Evolutionary conservation across 164 flowering plant genomes (phyloP).

Genomic region (Aristolochia californica): DNA sequence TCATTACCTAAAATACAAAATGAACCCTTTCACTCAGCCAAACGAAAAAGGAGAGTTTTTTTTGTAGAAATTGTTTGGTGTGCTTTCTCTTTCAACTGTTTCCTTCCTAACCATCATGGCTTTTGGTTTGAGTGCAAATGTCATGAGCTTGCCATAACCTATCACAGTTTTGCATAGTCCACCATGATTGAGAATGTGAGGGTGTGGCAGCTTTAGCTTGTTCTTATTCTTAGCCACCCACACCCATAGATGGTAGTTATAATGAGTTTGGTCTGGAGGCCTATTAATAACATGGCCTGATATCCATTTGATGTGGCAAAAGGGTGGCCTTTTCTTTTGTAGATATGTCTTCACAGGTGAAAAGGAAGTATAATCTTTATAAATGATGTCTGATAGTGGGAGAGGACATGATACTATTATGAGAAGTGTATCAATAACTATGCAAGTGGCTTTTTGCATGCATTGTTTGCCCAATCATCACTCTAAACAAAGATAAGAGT

Average conservation of each 20-base stretch:
- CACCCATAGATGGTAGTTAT: slow-evolving; percentile 5
- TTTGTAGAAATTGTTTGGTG: slow-evolving; percentile 4
- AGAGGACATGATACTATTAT: slow-evolving; percentile 11
- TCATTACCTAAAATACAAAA: slow-evolving; percentile 7
- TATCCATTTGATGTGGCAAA: slow-evolving; percentile 5
- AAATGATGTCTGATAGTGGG: too few relatives aligned
- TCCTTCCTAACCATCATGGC: slow-evolving; percentile 20
- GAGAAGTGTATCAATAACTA: slow-evolving; percentile 17
- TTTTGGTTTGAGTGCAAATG: slow-evolving; percentile 15
- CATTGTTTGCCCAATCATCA: slow-evolving; percentile 7
- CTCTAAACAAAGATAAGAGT: background rate
- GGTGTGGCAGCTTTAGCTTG: slow-evolving; percentile 1
- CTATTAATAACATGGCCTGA: slow-evolving; percentile 5
- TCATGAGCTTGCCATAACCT: slow-evolving; percentile 8
- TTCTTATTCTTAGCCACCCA: slow-evolving; percentile 6
- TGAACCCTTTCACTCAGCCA: slow-evolving; percentile 12
- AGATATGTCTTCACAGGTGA: background rate
- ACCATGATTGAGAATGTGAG: slow-evolving; percentile 10
- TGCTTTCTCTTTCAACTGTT: slow-evolving; percentile 11
- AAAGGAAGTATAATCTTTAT: background rate
- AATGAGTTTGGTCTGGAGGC: slow-evolving; percentile 10
- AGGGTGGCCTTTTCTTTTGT: slow-evolving; percentile 4
- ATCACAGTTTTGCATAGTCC: slow-evolving; percentile 9
- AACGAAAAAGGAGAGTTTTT: slow-evolving; percentile 3
- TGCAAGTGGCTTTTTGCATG: slow-evolving; percentile 12